Evolutionary conservation across 2,329 filamentous ascomycete genomes (phyloP).

Genomic region (Phyllosticta paracitricarpa): DNA sequence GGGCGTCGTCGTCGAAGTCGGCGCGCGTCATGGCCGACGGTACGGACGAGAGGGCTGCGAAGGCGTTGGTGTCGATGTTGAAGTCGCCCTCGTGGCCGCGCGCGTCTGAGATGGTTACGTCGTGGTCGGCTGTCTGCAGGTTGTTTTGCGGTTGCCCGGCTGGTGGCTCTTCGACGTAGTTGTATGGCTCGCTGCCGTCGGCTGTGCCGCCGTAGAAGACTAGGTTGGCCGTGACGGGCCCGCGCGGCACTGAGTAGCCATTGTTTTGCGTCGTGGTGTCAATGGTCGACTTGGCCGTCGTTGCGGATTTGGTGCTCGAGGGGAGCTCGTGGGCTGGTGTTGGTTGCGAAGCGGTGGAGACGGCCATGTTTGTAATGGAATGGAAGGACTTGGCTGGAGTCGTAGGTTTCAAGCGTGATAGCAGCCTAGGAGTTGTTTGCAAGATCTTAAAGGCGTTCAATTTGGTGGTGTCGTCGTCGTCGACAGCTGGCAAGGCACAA

Average conservation of each 20-base stretch:
- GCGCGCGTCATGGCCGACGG: conserved; percentile 39
- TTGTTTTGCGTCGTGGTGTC: conserved; percentile 18
- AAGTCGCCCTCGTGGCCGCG: conserved; percentile 59
- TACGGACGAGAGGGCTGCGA: conserved; percentile 53
- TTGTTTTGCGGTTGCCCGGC: conserved; percentile 55
- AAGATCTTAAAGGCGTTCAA: background rate
- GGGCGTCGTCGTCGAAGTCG: conserved; percentile 57
- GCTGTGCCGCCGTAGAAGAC: conserved; percentile 55
- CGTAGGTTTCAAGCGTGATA: background rate
- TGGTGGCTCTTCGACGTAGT: conserved; percentile 56
- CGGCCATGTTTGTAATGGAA: conserved; percentile 27
- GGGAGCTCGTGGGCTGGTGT: conserved; percentile 34
- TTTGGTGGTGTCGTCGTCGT: background rate
- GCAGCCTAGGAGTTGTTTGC: background rate
- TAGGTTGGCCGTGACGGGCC: conserved; percentile 52
- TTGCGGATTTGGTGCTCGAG: conserved; percentile 15
- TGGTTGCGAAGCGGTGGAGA: conserved; percentile 29
- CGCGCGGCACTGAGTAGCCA: conserved; percentile 40
- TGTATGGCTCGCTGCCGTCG: conserved; percentile 52
- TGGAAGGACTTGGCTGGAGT: background rate
- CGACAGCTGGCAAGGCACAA: background rate
- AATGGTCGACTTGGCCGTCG: conserved; percentile 17
- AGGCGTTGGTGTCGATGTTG: conserved; percentile 63
- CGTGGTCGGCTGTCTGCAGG: conserved; percentile 39
- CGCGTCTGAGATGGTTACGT: conserved; percentile 59